phyloP scores from a whole-genome alignment of 352 stramenopile species.

The Chrysophaeum taylorii region DNA sequence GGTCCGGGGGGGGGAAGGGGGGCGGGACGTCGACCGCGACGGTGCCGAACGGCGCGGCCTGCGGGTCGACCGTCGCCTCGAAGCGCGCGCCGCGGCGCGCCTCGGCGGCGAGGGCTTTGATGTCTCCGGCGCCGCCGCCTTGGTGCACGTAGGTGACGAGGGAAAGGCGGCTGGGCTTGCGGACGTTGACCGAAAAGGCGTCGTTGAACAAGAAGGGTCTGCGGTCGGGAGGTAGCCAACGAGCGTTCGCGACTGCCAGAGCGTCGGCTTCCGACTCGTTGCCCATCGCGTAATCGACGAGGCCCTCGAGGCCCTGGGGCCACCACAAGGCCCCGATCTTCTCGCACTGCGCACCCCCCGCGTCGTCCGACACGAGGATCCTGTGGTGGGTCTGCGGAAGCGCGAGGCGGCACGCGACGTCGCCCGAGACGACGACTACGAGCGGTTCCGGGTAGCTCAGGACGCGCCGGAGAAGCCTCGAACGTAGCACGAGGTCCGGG shows the following conservation, averaged over 20 bases:
- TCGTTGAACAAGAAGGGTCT: background rate
- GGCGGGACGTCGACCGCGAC: no score
- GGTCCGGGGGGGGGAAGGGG: no score
- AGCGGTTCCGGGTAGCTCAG: background rate
- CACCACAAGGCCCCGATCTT: background rate
- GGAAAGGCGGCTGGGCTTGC: background rate
- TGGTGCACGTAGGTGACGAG: no score
- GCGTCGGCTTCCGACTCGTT: background rate
- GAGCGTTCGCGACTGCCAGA: background rate
- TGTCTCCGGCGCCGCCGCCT: no score
- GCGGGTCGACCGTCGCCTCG: no score
- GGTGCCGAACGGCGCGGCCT: no score
- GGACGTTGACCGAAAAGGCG: background rate
- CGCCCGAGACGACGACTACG: background rate
- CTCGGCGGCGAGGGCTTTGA: no score
- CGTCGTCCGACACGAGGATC: background rate
- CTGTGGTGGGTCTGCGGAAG: background rate
- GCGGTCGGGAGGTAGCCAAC: background rate
- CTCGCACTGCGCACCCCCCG: background rate
- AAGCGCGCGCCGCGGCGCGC: no score
- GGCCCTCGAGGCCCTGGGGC: constrained; percentile 7
- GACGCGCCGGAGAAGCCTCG: background rate
- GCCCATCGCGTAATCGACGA: background rate
- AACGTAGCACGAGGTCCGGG: background rate
- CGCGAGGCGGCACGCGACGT: background rate